These are phyloP conservation scores for Pseudogymnoascus sp. DNA, from an alignment of 2,329 filamentous ascomycete genomes.

Conservation along the genomic window DNA sequence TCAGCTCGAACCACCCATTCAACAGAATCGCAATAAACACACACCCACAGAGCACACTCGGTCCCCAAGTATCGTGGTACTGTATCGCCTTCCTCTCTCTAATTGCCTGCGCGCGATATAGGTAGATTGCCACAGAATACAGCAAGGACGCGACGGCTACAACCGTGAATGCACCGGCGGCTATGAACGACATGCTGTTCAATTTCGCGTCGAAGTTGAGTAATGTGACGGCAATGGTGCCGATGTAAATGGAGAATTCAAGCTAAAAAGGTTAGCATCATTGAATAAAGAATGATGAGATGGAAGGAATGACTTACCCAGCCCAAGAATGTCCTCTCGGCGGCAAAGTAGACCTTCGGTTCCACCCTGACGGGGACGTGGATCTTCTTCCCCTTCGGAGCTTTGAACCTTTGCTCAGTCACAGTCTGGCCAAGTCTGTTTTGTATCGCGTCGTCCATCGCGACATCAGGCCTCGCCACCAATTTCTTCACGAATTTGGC, in stretches of 20 bases:
- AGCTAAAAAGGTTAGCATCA: constrained; percentile 44
- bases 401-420: constrained; percentile 54
- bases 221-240: constrained; percentile 74
- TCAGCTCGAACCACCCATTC: constrained; percentile 75
- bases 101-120: constrained; percentile 83
- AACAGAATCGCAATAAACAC: constrained; percentile 66
- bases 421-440: constrained; percentile 50
- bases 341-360: constrained; percentile 95
- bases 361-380: constrained; percentile 94
- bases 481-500: constrained; percentile 19
- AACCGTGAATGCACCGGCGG: constrained; percentile 71
- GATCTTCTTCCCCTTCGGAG: constrained; percentile 79
- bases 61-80: constrained; percentile 87
- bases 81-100: constrained; percentile 73
- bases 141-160: constrained; percentile 69
- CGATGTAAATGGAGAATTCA: constrained; percentile 92
- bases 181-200: constrained; percentile 51
- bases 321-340: constrained; percentile 88
- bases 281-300: constrained; percentile 6
- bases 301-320: constrained; percentile 55
- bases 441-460: constrained; percentile 45
- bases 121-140: constrained; percentile 76
- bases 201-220: constrained; percentile 67
- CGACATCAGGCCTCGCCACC: constrained; percentile 13
- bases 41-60: constrained; percentile 64